Evolutionary conservation across 345 rosid genomes (phyloP).

Genomic region (Hibiscus mutabilis): DNA sequence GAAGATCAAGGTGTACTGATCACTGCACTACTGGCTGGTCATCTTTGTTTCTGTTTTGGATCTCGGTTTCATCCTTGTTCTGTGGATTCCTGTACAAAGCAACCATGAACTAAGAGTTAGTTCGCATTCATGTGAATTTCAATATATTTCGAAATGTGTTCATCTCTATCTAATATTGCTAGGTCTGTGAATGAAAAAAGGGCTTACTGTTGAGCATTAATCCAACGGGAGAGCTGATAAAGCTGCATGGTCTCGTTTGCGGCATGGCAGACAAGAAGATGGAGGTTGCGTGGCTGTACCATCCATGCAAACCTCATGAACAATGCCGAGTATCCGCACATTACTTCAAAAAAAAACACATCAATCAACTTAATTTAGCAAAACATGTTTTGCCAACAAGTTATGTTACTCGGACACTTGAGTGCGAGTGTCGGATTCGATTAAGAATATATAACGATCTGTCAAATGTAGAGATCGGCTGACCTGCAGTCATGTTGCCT

Average conservation of each 20-base stretch:
- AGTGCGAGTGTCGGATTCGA: neutral
- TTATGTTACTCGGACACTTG: neutral
- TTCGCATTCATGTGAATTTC: no score
- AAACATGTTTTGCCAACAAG: neutral
- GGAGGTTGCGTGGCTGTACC: constrained; percentile 46
- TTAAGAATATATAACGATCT: neutral
- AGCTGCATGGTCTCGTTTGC: constrained; percentile 45
- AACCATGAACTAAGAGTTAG: neutral
- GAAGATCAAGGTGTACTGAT: neutral
- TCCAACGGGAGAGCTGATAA: constrained; percentile 44
- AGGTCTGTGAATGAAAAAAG: neutral
- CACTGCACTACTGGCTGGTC: neutral
- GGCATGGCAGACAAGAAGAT: constrained; percentile 40
- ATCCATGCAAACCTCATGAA: constrained; percentile 57
- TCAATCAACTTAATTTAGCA: neutral
- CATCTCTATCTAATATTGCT: neutral
- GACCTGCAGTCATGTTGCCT: constrained; percentile 31
- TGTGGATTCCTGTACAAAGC: neutral
- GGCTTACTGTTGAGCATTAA: constrained; percentile 13
- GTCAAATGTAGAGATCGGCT: neutral
- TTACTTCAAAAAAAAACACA: constrained; percentile 20
- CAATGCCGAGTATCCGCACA: constrained; percentile 44
- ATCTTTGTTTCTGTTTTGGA: neutral
- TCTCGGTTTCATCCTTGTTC: neutral
- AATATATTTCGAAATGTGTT: neutral